A percentile compares a stretch with the other conserved stretches of the same genome.
Evolutionary conservation across 1,139 yeast species (phyloP).

Genomic region (Geotrichum australiense): DNA sequence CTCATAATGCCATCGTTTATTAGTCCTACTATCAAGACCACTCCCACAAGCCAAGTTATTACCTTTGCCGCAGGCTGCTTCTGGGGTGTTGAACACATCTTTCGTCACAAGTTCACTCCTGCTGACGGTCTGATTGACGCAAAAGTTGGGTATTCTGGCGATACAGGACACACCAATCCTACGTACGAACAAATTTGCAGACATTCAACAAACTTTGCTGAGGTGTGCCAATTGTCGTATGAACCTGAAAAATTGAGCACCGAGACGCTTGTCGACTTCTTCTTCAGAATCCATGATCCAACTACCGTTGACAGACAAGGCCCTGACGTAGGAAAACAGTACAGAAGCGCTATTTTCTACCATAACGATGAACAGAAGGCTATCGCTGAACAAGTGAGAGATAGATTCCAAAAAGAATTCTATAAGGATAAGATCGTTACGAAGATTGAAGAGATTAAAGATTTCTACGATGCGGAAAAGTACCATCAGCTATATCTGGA

Average conservation of each 20-base stretch:
- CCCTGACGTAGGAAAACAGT: constrained; percentile 76
- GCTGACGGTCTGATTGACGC: constrained; percentile 64
- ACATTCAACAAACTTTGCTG: constrained; percentile 59
- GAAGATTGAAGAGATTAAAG: constrained; percentile 55
- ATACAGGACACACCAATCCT: constrained; percentile 46
- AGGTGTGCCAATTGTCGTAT: constrained; percentile 72
- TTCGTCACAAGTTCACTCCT: constrained; percentile 50
- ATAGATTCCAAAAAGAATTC: constrained; percentile 49
- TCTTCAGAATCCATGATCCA: constrained; percentile 87
- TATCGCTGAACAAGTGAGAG: constrained; percentile 38
- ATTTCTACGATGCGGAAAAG: constrained; percentile 87
- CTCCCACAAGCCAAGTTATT: not conserved
- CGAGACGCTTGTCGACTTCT: constrained; percentile 66
- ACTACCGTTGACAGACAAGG: constrained; percentile 60
- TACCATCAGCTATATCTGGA: constrained; percentile 80
- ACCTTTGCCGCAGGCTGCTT: constrained; percentile 11
- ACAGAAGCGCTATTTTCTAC: constrained; percentile 69
- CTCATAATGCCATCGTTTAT: not conserved
- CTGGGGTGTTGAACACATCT: constrained; percentile 57
- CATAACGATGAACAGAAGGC: constrained; percentile 46
- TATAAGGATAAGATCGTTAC: constrained; percentile 54
- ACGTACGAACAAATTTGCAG: constrained; percentile 69
- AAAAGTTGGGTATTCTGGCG: constrained; percentile 89
- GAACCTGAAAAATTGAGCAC: constrained; percentile 59
- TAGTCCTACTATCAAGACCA: constrained; percentile 5